Evolutionary conservation across 805 yeast species (phyloP), one percentile per base, ranked within the genome.

Genomic region (Cephaloascus albidus): DNA sequence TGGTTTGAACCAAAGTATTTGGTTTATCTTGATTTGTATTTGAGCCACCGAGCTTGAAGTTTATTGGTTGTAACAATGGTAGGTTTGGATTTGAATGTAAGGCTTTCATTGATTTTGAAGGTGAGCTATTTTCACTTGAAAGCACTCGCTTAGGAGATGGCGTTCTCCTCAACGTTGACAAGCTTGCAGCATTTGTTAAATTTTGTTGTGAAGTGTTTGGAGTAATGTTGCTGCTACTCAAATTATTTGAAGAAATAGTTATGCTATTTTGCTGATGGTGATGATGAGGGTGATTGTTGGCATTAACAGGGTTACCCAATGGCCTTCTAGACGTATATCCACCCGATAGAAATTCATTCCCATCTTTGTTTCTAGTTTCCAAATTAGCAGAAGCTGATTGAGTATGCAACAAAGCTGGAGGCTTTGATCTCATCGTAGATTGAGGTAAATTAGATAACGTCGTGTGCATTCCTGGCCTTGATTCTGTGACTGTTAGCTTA

Each of bases 51-150:
- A n/a, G n/a, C 51, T 70, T 70, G 47, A 66, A 68, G 50, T 76
- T 76, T 36, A 76, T 71, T 1, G 81, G 81, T 46, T 74, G 80
- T 33, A 76, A 57, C 31, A 76, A 52, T 4, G 78, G 79, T 32
- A 44, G 50, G 39, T 68, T 63, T 23, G 61, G 51, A 37, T 51
- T 58, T 2, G 65, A 47, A 16, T 69, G 71, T 12, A 74, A 55
- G 2, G 81, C 78, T 46, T 74, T 71, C 81, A 76, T 60, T 6
- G 58, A 57, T 45, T 56, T 61, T 3, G 60, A 65, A 4, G 72
- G 72, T 3, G 71, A 65, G 33, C 49, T 51, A 1, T 61, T 50
- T 36, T 49, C 47, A 1, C 44, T 34, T 3, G 18, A 8, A 15
- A 31, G 14, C 33, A 16, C 6, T 31, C 60, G 55, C 26, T 65